phyloP scores from a whole-genome alignment of 2,329 filamentous ascomycete genomes.

The Botrytis pseudocinerea region DNA sequence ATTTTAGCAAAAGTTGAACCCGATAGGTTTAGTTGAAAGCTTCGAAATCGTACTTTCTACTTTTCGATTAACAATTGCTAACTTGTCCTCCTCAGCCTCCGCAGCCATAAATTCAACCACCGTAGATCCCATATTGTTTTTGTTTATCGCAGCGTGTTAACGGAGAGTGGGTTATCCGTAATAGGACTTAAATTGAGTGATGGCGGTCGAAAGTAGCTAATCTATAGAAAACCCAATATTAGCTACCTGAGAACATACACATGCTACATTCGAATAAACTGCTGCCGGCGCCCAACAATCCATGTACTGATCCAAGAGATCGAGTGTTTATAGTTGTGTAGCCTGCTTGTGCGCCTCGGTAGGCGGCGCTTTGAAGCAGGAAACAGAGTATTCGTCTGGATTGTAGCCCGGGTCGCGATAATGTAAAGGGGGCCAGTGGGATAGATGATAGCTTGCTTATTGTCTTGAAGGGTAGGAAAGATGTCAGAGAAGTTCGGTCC shows the following conservation, averaged over 20 bases:
- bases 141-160: not conserved
- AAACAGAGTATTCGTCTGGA: not conserved
- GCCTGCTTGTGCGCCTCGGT: not conserved
- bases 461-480: not conserved
- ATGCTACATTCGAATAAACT: not conserved
- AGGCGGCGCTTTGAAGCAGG: not conserved
- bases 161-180: not conserved
- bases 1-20: not conserved
- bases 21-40: not conserved
- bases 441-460: too few species aligned
- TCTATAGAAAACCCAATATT: not conserved
- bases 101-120: constrained; percentile 23
- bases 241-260: not conserved
- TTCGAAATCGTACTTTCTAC: constrained; percentile 21
- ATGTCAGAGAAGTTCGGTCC: not conserved
- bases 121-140: constrained; percentile 10
- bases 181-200: not conserved
- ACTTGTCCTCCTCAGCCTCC: constrained; percentile 5
- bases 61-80: constrained; percentile 18
- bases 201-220: not conserved
- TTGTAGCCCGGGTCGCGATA: not conserved
- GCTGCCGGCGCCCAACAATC: not conserved
- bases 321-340: not conserved
- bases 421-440: not conserved
- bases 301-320: not conserved